Base-by-base conservation (phyloP, 495 filamentous ascomycete species). In the Rhizodiscina lignyota region DNA sequence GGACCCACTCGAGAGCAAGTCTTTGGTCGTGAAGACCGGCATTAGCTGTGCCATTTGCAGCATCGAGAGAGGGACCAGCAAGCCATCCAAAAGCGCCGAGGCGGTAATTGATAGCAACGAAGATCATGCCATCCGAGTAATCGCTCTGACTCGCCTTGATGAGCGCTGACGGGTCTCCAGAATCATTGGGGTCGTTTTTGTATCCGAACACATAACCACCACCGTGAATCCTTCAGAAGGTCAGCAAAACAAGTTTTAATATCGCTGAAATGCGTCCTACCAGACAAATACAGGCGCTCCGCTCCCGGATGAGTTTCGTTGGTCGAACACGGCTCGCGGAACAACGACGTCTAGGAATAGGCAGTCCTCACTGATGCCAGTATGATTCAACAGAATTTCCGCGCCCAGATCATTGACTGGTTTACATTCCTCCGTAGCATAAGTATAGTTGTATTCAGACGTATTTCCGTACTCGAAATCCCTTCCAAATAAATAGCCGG, bases 171-270 rank as follows among this genome's bases (percentile, higher is more conserved):
- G 42, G 45, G 18, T 44, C 41, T 38, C 21, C 21, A 30, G 26
- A 10, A 37, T 30, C n/a, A 4, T 12, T 22, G 17, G 11, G 20
- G 17, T 18, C 17, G 4, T 32, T 10, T 21, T 50, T 50, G 21
- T 32, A 13, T 4, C 44, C 48, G 10, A 11, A 13, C 1, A 18
- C 22, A 26, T 48, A 48, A 1, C 44, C 44, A 8, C 48, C 48
- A 15, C 48, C 48, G 26, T 51, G 38, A 18, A 51, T 42, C 48
- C n/a, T n/a, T n/a, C n/a, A n/a, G n/a, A n/a, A n/a, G n/a, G n/a
- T n/a, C n/a, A n/a, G n/a, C n/a, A n/a, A n/a, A n/a, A n/a, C n/a
- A n/a, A n/a, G n/a, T n/a, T n/a, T n/a, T n/a, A n/a, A n/a, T n/a
- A n/a, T n/a, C n/a, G n/a, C n/a, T n/a, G n/a, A n/a, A n/a, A n/a